Evolutionary conservation across 768 basidiomycete species (phyloP), one percentile per base, ranked within the genome.

Genomic region (Collybia sordida): DNA sequence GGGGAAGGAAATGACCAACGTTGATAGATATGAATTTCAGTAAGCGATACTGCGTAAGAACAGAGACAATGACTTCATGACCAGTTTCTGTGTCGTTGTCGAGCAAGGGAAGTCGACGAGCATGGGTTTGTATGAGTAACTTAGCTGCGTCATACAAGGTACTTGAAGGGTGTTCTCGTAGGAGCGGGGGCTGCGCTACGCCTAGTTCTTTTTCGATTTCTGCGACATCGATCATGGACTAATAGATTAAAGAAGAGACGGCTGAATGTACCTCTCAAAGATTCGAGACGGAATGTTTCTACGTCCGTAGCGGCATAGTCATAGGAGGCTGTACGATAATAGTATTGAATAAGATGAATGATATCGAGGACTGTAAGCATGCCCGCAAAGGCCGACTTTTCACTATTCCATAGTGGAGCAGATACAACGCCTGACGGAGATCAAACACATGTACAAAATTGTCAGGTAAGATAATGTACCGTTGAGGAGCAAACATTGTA

Each of bases 321-420:
- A 66, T 84, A 89, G 31, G 85, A 85, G 25, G 89, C 85, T 2
- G 88, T 91, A 41, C 86, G 84, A 69, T 98, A 97, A 69, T 98
- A 99, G 72, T 95, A 97, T 62, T 99, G 97, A 57, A 99, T 98
- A 56, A 99, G 84, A 66, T 99, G 97, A 50, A 99, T 98, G 66
- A 99, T 94, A 68, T 99, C 97, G 50, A 93, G 82, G n/a, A 98
- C 93, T 7, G 97, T 99, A 63, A 99, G 88, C 96, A 99, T 98
- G 52, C 97, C 97, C 7, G 93, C 92, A 62, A 99, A 99, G 36
- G 77, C 83, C 4, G 92, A 95, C 52, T 82, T 83, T 56, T 93
- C 90, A 67, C 93, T 96, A 73, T 98, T 96, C 93, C 96, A 99
- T 21, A 99, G 76, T 11, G 97, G 96, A 0, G 97, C 97, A 4